Conservation (phyloP, 176 grass and related monocot genomes). For the Zoysia japonica region DNA sequence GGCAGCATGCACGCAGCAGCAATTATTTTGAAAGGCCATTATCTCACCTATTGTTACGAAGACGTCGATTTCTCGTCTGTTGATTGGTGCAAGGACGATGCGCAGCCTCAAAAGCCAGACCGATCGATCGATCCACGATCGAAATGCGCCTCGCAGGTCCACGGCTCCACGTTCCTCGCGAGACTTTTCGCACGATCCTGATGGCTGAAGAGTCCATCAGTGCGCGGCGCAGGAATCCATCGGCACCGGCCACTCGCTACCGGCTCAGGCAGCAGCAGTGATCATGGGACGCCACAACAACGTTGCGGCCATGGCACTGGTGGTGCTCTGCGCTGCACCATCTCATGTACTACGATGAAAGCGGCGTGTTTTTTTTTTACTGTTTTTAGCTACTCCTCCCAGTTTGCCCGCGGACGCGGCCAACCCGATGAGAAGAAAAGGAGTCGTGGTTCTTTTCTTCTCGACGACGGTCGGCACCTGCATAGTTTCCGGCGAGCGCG, state of each 20-base stretch:
- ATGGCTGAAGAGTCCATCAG: background rate
- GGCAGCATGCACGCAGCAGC: background rate
- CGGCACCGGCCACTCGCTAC: no score
- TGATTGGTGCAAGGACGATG: no score
- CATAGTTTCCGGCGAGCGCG: constrained; percentile 10
- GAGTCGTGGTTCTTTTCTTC: background rate
- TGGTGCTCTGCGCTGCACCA: background rate
- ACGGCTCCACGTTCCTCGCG: constrained; percentile 2
- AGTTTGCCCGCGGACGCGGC: background rate
- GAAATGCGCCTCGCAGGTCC: background rate
- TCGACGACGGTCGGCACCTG: constrained; percentile 45
- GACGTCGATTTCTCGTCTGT: no score
- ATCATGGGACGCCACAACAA: background rate
- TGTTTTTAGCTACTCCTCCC: background rate
- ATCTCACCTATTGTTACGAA: no score
- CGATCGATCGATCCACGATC: background rate
- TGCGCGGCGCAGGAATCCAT: background rate
- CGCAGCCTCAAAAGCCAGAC: no score
- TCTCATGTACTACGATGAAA: background rate
- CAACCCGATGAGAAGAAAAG: background rate
- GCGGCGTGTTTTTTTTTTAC: no score
- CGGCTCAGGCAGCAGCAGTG: no score
- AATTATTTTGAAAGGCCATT: no score
- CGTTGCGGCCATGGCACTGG: no score
- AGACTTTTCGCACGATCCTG: background rate